Conservation (phyloP, 2,329 filamentous ascomycete genomes). For the Rutstroemia sp. region DNA sequence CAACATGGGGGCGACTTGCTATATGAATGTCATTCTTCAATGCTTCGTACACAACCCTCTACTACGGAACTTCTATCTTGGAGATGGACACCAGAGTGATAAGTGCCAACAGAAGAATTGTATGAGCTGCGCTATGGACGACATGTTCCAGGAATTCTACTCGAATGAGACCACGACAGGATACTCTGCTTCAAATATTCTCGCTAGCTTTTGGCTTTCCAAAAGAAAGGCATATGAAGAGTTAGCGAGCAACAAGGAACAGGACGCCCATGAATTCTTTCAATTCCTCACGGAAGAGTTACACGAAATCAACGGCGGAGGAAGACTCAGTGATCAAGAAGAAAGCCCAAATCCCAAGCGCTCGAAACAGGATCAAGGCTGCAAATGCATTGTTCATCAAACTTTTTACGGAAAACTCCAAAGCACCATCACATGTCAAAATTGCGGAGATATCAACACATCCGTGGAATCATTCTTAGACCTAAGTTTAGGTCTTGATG, state of each 20-base stretch:
- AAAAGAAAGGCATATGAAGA: conserved; percentile 66
- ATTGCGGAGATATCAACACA: conserved; percentile 74
- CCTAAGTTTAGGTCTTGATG: conserved; percentile 80
- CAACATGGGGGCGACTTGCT: conserved; percentile 97
- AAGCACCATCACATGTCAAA: conserved; percentile 84
- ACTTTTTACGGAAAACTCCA: conserved; percentile 90
- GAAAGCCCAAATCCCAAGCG: conserved; percentile 20
- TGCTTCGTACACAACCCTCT: conserved; percentile 90
- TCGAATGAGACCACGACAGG: conserved; percentile 73
- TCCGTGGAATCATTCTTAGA: conserved; percentile 87
- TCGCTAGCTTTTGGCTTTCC: conserved; percentile 85
- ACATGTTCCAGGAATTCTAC: conserved; percentile 68
- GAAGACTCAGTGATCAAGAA: conserved; percentile 33
- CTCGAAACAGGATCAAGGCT: conserved; percentile 35
- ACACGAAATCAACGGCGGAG: conserved; percentile 65
- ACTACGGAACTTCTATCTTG: conserved; percentile 84
- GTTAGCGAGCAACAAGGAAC: conserved; percentile 84
- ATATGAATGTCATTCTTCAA: conserved; percentile 94
- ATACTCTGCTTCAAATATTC: conserved; percentile 82
- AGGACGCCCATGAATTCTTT: conserved; percentile 96
- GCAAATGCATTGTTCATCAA: conserved; percentile 87
- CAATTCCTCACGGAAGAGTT: conserved; percentile 91
- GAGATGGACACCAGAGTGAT: conserved; percentile 74
- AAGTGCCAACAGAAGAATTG: conserved; percentile 61
- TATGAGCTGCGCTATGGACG: conserved; percentile 63